Evolutionary conservation across 2,329 filamentous ascomycete species (phyloP).

Genomic region (Eutypa lata): DNA sequence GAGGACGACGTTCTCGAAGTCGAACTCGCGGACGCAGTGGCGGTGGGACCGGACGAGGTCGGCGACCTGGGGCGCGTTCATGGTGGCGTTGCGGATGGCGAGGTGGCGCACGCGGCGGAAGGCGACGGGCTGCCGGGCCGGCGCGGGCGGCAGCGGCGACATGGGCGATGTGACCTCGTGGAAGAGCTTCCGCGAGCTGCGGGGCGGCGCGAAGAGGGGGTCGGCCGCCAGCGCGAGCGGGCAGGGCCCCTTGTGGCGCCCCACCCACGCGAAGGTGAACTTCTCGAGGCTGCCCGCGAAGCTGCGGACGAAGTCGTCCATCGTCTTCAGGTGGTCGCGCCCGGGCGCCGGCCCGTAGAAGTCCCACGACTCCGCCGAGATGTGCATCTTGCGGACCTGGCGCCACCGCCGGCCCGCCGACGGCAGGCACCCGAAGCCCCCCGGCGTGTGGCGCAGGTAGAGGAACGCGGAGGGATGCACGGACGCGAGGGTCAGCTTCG

Average conservation of each 20-base stretch:
- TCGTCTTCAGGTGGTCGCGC: conserved; percentile 70
- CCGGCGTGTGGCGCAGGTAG: conserved; percentile 72
- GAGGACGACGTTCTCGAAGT: conserved; percentile 74
- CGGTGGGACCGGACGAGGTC: conserved; percentile 66
- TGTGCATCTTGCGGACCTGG: conserved; percentile 71
- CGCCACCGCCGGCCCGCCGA: conserved; percentile 70
- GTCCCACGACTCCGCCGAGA: conserved; percentile 70
- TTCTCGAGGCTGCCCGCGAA: conserved; percentile 66
- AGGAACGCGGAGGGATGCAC: conserved; percentile 74
- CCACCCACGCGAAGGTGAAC: conserved; percentile 75
- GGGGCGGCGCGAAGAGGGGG: conserved; percentile 60
- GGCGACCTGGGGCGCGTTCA: conserved; percentile 69
- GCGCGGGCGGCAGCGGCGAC: conserved; percentile 55
- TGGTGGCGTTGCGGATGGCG: conserved; percentile 67
- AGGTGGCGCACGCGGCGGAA: conserved; percentile 68
- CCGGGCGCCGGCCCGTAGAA: conserved; percentile 58
- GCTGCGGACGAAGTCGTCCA: conserved; percentile 74
- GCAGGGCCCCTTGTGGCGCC: conserved; percentile 63
- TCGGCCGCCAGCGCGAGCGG: conserved; percentile 70
- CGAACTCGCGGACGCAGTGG: conserved; percentile 68
- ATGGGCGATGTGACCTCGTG: conserved; percentile 63
- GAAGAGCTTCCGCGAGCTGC: conserved; percentile 56
- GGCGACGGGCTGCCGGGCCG: conserved; percentile 53
- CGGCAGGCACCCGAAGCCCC: conserved; percentile 73
- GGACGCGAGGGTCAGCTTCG: conserved; percentile 67